phyloP scores from a whole-genome alignment of 2,329 filamentous ascomycete species.

The Fusarium sp. region DNA sequence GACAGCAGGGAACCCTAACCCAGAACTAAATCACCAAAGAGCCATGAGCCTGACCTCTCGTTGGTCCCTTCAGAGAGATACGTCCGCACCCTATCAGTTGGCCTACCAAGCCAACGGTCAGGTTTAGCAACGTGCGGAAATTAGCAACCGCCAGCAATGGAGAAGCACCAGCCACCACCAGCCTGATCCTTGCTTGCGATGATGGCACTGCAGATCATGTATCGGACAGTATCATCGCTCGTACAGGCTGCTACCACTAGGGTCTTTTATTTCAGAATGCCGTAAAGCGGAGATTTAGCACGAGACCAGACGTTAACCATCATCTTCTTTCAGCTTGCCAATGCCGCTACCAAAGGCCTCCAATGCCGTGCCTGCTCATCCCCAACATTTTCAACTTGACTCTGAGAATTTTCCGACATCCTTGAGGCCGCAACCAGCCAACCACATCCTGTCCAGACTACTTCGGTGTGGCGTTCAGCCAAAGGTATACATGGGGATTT shows the following conservation, averaged over 20 bases:
- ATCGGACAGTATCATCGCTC: conserved; percentile 22
- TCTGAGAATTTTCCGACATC: conserved; percentile 18
- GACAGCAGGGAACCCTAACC: conserved; percentile 2
- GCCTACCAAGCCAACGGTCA: background rate
- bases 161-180: background rate
- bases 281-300: conserved; percentile 25
- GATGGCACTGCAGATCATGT: conserved; percentile 31
- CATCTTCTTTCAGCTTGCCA: conserved; percentile 24
- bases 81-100: background rate
- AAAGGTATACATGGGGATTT: conserved; percentile 9
- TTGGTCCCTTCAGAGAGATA: background rate
- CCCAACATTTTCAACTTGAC: background rate
- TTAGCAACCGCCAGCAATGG: background rate
- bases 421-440: background rate
- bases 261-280: conserved; percentile 10
- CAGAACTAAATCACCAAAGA: background rate
- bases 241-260: background rate
- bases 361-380: background rate
- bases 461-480: conserved; percentile 14
- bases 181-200: conserved; percentile 6
- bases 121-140: background rate
- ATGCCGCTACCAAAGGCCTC: conserved; percentile 7
- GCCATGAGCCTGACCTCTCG: background rate
- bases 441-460: conserved; percentile 6
- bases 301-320: conserved; percentile 17